Conservation (phyloP, 2,329 filamentous ascomycete genomes). For the Sclerotinia glacialis region DNA sequence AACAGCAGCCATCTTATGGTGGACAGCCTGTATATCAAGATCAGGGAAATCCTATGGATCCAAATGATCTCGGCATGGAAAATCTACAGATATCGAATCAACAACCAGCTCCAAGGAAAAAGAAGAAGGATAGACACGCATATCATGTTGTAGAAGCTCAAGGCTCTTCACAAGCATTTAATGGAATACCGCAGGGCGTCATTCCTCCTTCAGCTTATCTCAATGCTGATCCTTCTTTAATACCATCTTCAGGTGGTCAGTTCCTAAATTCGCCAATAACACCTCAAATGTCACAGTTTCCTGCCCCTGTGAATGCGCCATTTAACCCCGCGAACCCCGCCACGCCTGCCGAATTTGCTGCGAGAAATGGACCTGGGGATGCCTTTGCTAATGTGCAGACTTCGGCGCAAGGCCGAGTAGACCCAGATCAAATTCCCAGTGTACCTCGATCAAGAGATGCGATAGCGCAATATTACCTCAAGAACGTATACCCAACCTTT, state of each 20-base stretch:
- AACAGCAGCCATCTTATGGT: slow-evolving; percentile 17
- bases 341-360: slow-evolving; percentile 48
- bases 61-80: slow-evolving; percentile 22
- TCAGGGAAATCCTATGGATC: slow-evolving; percentile 9
- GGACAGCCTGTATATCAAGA: slow-evolving; percentile 16
- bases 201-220: slow-evolving; percentile 56
- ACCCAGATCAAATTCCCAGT: slow-evolving; percentile 90
- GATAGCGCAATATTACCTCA: slow-evolving; percentile 78
- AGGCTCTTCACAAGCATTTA: slow-evolving; percentile 66
- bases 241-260: slow-evolving; percentile 45
- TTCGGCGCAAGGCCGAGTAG: slow-evolving; percentile 70
- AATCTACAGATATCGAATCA: slow-evolving; percentile 23
- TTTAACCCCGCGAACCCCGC: slow-evolving; percentile 48
- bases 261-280: slow-evolving; percentile 48
- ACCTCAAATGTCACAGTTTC: slow-evolving; percentile 57
- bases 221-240: slow-evolving; percentile 50
- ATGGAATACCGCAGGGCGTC: slow-evolving; percentile 60
- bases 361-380: slow-evolving; percentile 43
- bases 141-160: slow-evolving; percentile 81
- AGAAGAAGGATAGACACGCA: slow-evolving; percentile 95
- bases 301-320: slow-evolving; percentile 53
- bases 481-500: slow-evolving; percentile 90
- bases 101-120: slow-evolving; percentile 50
- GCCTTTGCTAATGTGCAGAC: slow-evolving; percentile 51
- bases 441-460: slow-evolving; percentile 81